Evolutionary conservation across 192 early-diverging fungal species (phyloP).

Genomic region (Funneliformis mosseae): DNA sequence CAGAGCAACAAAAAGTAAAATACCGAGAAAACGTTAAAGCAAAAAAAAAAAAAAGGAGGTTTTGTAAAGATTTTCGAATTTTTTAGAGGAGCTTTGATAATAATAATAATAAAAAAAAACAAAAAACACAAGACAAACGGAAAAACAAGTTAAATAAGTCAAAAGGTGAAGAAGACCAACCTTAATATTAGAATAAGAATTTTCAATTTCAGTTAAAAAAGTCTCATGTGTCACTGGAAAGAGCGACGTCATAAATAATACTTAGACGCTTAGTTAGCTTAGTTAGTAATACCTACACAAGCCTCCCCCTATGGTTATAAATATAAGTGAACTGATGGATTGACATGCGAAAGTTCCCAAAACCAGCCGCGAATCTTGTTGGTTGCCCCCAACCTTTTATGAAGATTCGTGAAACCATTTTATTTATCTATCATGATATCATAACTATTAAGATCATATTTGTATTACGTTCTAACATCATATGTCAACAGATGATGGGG

Average conservation of each 20-base stretch:
- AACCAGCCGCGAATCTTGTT: background rate
- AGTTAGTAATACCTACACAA: background rate
- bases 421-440: background rate
- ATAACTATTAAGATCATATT: background rate
- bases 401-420: background rate
- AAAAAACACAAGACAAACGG: background rate
- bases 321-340: background rate
- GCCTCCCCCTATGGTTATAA: background rate
- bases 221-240: background rate
- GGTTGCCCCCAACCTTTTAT: background rate
- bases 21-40: background rate
- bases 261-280: background rate
- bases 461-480: background rate
- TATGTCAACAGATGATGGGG: background rate
- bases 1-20: background rate
- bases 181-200: background rate
- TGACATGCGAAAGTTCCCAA: background rate
- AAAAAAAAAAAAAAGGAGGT: background rate
- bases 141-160: background rate
- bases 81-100: background rate
- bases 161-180: slow-evolving; percentile 11
- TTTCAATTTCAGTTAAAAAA: background rate
- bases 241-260: background rate
- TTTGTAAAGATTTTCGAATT: background rate
- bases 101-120: background rate